Evolutionary conservation across 345 rosid species (phyloP).

Genomic region (Heritiera fomes): DNA sequence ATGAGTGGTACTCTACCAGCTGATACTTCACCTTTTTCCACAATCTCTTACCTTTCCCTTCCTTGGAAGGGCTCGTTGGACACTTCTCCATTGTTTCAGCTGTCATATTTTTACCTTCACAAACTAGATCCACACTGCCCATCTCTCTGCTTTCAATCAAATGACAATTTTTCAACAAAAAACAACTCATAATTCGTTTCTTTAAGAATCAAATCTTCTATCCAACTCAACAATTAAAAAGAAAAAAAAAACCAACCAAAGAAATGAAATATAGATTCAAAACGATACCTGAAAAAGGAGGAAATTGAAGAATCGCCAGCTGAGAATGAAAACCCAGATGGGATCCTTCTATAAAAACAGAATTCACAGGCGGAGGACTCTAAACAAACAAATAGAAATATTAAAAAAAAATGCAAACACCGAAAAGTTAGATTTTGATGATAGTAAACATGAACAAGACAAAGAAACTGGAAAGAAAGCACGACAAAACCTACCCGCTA

Average conservation of each 20-base stretch:
- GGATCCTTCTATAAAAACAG: constrained; percentile 23
- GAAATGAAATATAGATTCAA: background rate
- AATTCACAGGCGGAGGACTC: constrained; percentile 26
- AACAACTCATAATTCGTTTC: background rate
- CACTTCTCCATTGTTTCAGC: constrained; percentile 49
- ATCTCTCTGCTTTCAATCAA: constrained; percentile 34
- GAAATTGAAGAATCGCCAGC: constrained; percentile 36
- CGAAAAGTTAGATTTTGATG: background rate
- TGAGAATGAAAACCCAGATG: constrained; percentile 35
- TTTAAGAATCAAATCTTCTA: background rate
- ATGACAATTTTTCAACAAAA: background rate
- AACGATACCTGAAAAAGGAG: constrained; percentile 38
- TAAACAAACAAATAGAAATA: constrained; percentile 11
- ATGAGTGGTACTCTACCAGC: constrained; percentile 82
- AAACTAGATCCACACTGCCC: constrained; percentile 32
- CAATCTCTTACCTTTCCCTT: constrained; percentile 71
- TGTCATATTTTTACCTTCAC: constrained; percentile 28
- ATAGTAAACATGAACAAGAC: background rate
- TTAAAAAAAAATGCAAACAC: background rate
- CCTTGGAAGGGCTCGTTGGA: constrained; percentile 33
- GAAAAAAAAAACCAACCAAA: background rate
- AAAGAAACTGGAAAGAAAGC: background rate
- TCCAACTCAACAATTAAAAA: background rate
- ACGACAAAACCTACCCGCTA: constrained; percentile 8
- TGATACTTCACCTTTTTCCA: constrained; percentile 93